Percentiles rank a stretch among this genome's conserved stretches.
Evolutionary conservation across 140 eudicot genomes (phyloP).

Genomic region (Flaveria floridana): DNA sequence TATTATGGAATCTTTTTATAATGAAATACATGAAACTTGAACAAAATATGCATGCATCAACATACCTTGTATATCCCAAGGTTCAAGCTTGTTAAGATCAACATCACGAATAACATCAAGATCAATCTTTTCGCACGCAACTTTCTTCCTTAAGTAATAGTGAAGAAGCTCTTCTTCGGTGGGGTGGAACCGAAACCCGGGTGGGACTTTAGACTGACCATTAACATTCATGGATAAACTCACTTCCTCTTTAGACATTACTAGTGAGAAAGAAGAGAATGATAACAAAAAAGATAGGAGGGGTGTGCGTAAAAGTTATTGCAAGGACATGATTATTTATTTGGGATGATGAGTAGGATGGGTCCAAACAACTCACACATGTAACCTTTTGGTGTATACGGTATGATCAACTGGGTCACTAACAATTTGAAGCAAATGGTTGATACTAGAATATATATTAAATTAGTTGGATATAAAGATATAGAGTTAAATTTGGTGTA

Average conservation of each 20-base stretch:
- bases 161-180: slow-evolving; percentile 82
- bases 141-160: slow-evolving; percentile 68
- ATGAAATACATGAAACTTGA: neutral
- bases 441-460: no score
- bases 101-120: slow-evolving; percentile 74
- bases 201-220: slow-evolving; percentile 76
- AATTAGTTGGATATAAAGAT: no score
- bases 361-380: slow-evolving; percentile 44
- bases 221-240: slow-evolving; percentile 56
- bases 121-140: slow-evolving; percentile 61
- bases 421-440: neutral
- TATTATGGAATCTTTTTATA: neutral
- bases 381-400: slow-evolving; percentile 44
- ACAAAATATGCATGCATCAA: neutral
- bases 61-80: slow-evolving; percentile 80
- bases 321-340: slow-evolving; percentile 46
- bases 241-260: slow-evolving; percentile 47
- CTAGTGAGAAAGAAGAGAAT: slow-evolving; percentile 23
- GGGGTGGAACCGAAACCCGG: slow-evolving; percentile 79
- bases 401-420: slow-evolving; percentile 20
- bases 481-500: no score
- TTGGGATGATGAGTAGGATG: slow-evolving; percentile 39
- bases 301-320: slow-evolving; percentile 34
- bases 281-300: slow-evolving; percentile 28
- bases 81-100: slow-evolving; percentile 79